Percentiles rank a stretch among this genome's conserved stretches.
These are phyloP conservation scores for Coemansia sp. DNA, from an alignment of 192 early-diverging fungal species.

Conservation along the genomic window DNA sequence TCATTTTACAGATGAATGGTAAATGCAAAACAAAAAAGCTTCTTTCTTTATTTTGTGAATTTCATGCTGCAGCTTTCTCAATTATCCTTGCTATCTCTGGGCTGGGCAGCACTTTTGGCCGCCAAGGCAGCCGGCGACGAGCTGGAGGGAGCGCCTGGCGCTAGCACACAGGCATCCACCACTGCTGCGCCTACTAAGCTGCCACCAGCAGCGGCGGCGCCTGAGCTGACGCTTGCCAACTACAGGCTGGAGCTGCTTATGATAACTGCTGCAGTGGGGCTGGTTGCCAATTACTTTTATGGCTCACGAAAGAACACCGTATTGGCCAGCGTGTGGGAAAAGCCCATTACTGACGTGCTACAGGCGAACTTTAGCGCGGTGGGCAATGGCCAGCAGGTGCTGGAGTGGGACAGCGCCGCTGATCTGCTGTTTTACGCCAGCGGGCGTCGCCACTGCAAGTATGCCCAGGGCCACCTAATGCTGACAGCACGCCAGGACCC, in stretches of 20 bases:
- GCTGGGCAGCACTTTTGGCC: conserved; percentile 25
- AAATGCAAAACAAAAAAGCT: conserved; percentile 4
- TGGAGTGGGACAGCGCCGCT: conserved; percentile 64
- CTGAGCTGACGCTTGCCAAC: conserved; percentile 28
- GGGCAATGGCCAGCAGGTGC: conserved; percentile 58
- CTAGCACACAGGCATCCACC: conserved; percentile 2
- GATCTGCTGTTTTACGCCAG: conserved; percentile 77
- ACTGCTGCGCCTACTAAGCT: not conserved
- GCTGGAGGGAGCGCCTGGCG: conserved; percentile 36
- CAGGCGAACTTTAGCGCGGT: conserved; percentile 70
- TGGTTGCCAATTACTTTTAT: conserved; percentile 52
- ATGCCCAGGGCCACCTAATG: conserved; percentile 64
- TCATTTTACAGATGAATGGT: conserved; percentile 16
- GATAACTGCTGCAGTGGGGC: conserved; percentile 16
- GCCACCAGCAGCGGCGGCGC: not conserved
- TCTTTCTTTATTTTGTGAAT: not conserved
- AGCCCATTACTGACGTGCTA: conserved; percentile 41
- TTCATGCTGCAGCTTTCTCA: not conserved
- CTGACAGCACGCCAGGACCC: conserved; percentile 47
- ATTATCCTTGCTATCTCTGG: conserved; percentile 26
- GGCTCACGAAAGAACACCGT: conserved; percentile 41
- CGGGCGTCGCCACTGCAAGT: conserved; percentile 68
- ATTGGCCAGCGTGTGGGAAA: conserved; percentile 24
- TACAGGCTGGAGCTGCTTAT: conserved; percentile 37
- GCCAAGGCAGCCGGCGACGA: conserved; percentile 34